These are phyloP conservation scores for fission yeast (Schizosaccharomyces pombe) DNA, from an alignment of 805 yeast genomes.

Conservation along the genomic window DNA sequence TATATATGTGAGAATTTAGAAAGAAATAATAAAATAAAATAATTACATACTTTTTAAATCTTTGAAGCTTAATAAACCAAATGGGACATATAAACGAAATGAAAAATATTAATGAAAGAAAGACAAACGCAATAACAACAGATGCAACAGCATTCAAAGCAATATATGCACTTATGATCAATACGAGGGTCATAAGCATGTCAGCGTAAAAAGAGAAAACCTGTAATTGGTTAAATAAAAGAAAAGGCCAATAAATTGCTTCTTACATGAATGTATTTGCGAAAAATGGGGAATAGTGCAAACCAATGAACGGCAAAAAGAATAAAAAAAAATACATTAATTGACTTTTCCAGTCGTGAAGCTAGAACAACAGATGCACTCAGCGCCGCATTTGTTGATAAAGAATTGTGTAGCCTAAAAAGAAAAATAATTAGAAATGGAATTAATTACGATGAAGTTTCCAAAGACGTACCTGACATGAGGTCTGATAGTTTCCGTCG, in stretches of 20 bases:
- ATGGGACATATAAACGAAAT: constrained; percentile 34
- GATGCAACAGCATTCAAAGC: constrained; percentile 9
- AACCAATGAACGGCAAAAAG: constrained; percentile 47
- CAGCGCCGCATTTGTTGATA: constrained; percentile 62
- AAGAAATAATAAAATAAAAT: not conserved
- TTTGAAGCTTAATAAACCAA: constrained; percentile 47
- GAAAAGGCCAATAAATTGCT: constrained; percentile 12
- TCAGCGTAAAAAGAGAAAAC: not conserved
- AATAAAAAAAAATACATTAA: constrained; percentile 64
- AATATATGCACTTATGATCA: constrained; percentile 7
- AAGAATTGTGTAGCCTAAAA: constrained; percentile 15
- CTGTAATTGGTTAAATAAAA: not conserved
- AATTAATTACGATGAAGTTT: not conserved
- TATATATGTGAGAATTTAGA: constrained; percentile 1
- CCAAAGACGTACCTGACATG: constrained; percentile 6
- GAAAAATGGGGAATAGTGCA: constrained; percentile 50
- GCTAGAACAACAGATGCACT: constrained; percentile 77
- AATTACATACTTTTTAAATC: constrained; percentile 32
- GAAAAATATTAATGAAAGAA: constrained; percentile 4
- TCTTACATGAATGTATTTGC: constrained; percentile 27
- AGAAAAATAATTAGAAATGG: not conserved
- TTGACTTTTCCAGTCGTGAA: constrained; percentile 53
- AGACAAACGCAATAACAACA: constrained; percentile 9
- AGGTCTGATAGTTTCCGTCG: constrained; percentile 22
- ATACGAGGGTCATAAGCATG: not conserved